These are phyloP conservation scores for Solanum hybrid DNA, from an alignment of 305 asterid genomes.

Conservation along the genomic window DNA sequence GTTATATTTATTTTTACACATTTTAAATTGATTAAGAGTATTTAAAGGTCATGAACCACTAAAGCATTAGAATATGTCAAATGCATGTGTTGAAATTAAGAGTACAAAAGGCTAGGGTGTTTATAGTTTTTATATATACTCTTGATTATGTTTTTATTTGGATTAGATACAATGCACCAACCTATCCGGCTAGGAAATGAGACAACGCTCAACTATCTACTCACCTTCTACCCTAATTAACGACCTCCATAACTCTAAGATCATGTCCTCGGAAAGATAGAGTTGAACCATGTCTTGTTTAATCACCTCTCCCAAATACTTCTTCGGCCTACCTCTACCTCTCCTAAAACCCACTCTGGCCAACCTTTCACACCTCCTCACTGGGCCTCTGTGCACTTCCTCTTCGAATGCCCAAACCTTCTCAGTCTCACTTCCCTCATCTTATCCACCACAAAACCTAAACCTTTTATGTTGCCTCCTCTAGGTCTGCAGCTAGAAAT, in stretches of 20 bases:
- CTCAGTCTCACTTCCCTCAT: background rate
- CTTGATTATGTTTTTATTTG: background rate
- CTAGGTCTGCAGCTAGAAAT: background rate
- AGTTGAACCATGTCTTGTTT: background rate
- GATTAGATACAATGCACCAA: background rate
- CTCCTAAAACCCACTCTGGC: background rate
- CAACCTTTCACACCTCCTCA: background rate
- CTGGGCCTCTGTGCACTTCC: background rate
- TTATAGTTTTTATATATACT: background rate
- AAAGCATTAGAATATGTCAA: background rate
- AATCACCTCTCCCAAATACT: background rate
- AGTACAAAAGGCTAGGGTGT: background rate
- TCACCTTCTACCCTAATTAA: background rate
- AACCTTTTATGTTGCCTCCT: background rate
- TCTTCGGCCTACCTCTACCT: background rate
- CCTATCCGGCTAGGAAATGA: background rate
- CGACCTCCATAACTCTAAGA: background rate
- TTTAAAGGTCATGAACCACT: background rate
- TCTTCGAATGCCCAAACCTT: background rate
- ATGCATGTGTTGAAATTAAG: background rate
- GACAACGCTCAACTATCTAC: background rate
- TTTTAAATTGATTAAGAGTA: background rate
- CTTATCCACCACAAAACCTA: background rate
- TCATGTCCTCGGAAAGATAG: background rate
- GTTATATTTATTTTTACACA: background rate